These are phyloP conservation scores for Paspalum vaginatum DNA, from an alignment of 176 grass and related monocot species.

Conservation along the genomic window DNA sequence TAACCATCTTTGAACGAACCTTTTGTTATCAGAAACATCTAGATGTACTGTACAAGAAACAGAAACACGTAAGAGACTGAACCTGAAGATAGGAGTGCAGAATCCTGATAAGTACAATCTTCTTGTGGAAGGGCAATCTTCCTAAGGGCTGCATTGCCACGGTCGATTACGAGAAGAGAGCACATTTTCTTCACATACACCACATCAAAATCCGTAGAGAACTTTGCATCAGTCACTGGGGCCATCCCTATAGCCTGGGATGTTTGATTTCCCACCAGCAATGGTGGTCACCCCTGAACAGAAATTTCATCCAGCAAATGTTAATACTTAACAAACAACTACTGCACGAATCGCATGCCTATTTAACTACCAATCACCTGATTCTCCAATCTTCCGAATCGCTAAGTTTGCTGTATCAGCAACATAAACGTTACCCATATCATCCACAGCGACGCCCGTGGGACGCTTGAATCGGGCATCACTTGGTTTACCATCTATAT, in stretches of 20 bases:
- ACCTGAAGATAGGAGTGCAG: constrained; percentile 87
- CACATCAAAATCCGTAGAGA: constrained; percentile 95
- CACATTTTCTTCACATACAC: constrained; percentile 92
- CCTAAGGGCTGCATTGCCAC: constrained; percentile 95
- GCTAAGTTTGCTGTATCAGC: constrained; percentile 95
- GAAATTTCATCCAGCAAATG: constrained; percentile 27
- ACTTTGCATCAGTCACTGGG: constrained; percentile 99
- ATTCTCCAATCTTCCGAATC: constrained; percentile 90
- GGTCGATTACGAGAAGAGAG: constrained; percentile 85
- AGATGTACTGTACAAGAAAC: constrained; percentile 13
- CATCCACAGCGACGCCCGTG: constrained; percentile 86
- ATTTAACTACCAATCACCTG: constrained; percentile 50
- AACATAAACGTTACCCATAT: constrained; percentile 97
- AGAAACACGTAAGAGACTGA: constrained; percentile 23
- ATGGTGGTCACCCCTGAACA: constrained; percentile 89
- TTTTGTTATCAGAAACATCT: constrained; percentile 24
- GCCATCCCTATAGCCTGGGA: constrained; percentile 92
- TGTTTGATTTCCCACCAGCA: constrained; percentile 96
- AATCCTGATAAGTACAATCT: constrained; percentile 86
- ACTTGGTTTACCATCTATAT: constrained; percentile 91
- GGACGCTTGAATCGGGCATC: constrained; percentile 95
- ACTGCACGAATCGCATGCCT: constrained; percentile 15
- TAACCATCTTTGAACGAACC: neutral
- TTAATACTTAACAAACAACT: constrained; percentile 14
- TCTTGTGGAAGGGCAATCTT: constrained; percentile 89